Evolutionary conservation across 768 basidiomycete species (phyloP), one percentile per base, ranked within the genome.

Genomic region (Russula griseocarnosa): DNA sequence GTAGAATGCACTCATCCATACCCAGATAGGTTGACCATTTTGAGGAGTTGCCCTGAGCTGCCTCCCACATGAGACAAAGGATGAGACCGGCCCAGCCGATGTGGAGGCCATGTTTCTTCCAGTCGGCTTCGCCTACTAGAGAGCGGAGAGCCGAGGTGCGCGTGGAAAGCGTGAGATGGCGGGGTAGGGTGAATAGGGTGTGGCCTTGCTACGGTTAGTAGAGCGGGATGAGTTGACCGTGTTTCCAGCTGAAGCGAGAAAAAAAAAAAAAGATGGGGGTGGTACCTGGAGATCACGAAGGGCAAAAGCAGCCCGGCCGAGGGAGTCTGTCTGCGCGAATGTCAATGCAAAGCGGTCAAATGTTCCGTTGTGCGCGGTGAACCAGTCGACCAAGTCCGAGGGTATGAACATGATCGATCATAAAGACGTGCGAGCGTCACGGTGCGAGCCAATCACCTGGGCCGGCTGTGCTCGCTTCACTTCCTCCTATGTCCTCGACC

Each of bases 1-100:
- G 40, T 47, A 18, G 18, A 26, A 28, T 44, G 36, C 20, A 20
- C 24, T 18, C 13, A 16, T 16, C 74, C 83, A 53, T 61, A 91
- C 91, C 76, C 14, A 95, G 78, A 75, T 95, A 96, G 11, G 78
- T 78, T 6, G 73, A 70, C 94, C 93, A 92, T 59, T 76, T 84
- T 54, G 91, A 88, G 22, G 77, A 70, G 3, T 76, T 61, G 0
- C 86, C 85, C 66, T 80, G 80, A 4, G 86, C 82, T 59, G 83
- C 83, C 74, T 99, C 97, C 90, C 92, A 97, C 90, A 98, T 92
- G 86, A 99, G 88, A 67, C 87, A 91, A 44, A 98, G 78, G 63
- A 99, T 98, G 51, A 98, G 76, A 3, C 89, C 88, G 1, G 82
- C 78, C 97, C 97, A 99, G 9, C 93, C 87, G 61, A 82, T 75